Evolutionary conservation across 495 filamentous ascomycete species (phyloP).

Genomic region (Daldinia loculata): DNA sequence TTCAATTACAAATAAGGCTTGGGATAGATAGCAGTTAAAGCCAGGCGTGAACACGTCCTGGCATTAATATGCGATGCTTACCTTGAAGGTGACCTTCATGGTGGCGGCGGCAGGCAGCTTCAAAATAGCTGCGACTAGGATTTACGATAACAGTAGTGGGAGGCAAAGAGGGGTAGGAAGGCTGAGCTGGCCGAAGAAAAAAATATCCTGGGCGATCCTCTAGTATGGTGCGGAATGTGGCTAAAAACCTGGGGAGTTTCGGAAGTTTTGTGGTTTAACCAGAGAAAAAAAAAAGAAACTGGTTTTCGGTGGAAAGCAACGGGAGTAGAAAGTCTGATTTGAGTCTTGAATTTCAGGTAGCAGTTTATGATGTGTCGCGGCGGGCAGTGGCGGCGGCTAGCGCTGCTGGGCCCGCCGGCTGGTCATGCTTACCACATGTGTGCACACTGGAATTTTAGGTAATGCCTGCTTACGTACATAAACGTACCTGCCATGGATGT

Average conservation of each 20-base stretch:
- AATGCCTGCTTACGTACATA: neutral
- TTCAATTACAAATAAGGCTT: neutral
- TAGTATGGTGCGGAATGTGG: neutral
- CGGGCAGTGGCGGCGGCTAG: constrained; percentile 33
- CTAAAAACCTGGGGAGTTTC: neutral
- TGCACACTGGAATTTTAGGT: constrained; percentile 1
- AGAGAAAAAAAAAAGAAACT: constrained; percentile 15
- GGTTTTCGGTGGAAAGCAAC: constrained; percentile 33
- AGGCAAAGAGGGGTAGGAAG: constrained; percentile 3
- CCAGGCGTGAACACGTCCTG: neutral
- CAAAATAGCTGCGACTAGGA: constrained; percentile 35
- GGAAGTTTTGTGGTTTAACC: constrained; percentile 11
- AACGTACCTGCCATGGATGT: neutral
- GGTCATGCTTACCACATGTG: constrained; percentile 2
- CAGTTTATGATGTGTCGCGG: constrained; percentile 42
- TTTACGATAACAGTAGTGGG: constrained; percentile 11
- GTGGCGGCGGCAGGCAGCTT: constrained; percentile 50
- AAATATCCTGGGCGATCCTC: neutral
- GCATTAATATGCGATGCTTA: constrained; percentile 42
- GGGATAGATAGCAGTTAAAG: constrained; percentile 11
- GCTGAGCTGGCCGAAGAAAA: neutral
- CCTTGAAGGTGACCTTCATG: constrained; percentile 64
- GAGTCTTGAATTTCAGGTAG: constrained; percentile 41
- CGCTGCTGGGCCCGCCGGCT: constrained; percentile 8
- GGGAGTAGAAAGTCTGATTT: constrained; percentile 31